These are phyloP conservation scores for Dryas integrifolia DNA, from an alignment of 331 rosid genomes.

Conservation along the genomic window DNA sequence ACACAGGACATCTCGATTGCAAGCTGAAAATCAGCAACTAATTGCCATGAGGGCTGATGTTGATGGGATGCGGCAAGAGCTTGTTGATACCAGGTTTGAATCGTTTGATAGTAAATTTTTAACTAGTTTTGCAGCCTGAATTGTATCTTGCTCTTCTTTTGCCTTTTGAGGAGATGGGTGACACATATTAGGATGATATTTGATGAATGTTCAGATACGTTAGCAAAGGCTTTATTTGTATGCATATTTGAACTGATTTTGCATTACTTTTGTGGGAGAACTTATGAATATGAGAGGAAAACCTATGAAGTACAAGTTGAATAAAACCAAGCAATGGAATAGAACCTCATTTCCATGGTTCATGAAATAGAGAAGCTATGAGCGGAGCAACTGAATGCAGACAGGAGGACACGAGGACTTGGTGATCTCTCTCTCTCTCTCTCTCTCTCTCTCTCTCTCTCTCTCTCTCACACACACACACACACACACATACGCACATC, in stretches of 20 bases:
- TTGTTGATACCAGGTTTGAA: slow-evolving; percentile 47
- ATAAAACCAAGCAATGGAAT: slow-evolving; percentile 50
- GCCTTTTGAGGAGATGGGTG: slow-evolving; percentile 5
- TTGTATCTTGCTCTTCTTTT: slow-evolving; percentile 12
- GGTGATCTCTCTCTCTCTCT: slow-evolving; percentile 34
- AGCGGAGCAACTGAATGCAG: slow-evolving; percentile 37
- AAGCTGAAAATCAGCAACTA: slow-evolving; percentile 47
- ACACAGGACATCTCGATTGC: slow-evolving; percentile 31
- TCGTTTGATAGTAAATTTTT: slow-evolving; percentile 16
- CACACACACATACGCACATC: not conserved
- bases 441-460: not conserved
- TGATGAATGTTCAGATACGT: slow-evolving; percentile 3
- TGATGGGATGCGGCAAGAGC: slow-evolving; percentile 44
- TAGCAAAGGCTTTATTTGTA: slow-evolving; percentile 2
- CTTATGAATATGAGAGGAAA: slow-evolving; percentile 45
- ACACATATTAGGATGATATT: not conserved
- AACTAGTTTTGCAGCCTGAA: slow-evolving; percentile 15
- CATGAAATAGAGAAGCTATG: slow-evolving; percentile 46
- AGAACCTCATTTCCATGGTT: slow-evolving; percentile 48
- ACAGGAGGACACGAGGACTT: slow-evolving; percentile 28
- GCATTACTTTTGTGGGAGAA: slow-evolving; percentile 36
- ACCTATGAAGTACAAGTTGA: slow-evolving; percentile 42
- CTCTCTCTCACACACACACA: not conserved
- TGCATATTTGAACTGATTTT: slow-evolving; percentile 22
- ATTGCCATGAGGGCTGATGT: slow-evolving; percentile 36